These are phyloP conservation scores for Scalesia atractyloides DNA, from an alignment of 129 eudicot genomes.

Conservation along the genomic window DNA sequence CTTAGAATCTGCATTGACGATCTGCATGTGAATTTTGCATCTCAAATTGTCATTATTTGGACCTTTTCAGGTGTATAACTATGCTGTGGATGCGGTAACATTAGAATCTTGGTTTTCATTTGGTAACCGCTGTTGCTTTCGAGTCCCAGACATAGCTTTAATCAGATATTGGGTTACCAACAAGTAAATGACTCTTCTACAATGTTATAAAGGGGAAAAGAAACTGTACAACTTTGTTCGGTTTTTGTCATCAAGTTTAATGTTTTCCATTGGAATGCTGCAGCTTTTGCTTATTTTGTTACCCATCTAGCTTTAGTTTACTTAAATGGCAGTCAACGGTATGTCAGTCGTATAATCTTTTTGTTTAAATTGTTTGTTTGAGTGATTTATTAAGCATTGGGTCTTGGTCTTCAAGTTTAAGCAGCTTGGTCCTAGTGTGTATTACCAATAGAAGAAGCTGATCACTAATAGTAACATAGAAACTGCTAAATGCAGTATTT, in stretches of 20 bases:
- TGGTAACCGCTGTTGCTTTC: too few relatives aligned
- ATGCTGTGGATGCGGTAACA: not conserved
- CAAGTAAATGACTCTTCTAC: not conserved
- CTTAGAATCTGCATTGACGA: not conserved
- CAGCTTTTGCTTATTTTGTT: not conserved
- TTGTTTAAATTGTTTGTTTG: not conserved
- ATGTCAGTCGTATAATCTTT: not conserved
- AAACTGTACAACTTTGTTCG: not conserved
- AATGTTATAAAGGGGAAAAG: not conserved
- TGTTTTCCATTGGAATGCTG: slow-evolving; percentile 7
- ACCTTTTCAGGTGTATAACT: not conserved
- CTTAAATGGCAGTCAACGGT: not conserved
- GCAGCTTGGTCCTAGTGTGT: too few relatives aligned
- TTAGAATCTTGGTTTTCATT: not conserved
- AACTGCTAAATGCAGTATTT: too few relatives aligned
- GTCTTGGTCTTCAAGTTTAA: too few relatives aligned
- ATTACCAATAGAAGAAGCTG: too few relatives aligned
- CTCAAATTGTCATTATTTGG: not conserved
- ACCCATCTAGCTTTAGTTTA: not conserved
- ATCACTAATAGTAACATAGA: too few relatives aligned
- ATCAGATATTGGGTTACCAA: not conserved
- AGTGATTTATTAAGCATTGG: not conserved
- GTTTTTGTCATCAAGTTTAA: not conserved
- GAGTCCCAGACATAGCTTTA: not conserved
- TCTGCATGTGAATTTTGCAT: slow-evolving; percentile 7